Base-by-base conservation (phyloP, 2,329 filamentous ascomycete species). In the Curvularia eragrostidis region DNA sequence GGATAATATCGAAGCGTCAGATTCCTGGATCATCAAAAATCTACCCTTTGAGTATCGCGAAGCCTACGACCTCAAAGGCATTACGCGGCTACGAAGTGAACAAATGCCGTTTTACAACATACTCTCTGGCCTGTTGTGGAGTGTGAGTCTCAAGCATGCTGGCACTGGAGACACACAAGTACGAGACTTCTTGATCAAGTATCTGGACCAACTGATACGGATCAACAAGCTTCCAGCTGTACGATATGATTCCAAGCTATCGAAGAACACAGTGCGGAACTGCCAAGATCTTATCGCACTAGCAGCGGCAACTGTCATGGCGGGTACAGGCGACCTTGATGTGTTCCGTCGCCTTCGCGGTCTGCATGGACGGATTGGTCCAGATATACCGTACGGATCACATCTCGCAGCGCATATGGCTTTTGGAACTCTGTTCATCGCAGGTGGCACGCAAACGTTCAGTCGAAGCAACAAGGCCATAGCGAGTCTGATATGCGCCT, bases 31-130 rank as follows among this genome's bases (percentile, higher is more conserved):
- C 49, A 81, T 87, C 52, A 81, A 81, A 32, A 93, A 88, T 61
- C 81, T 98, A 2, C 94, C 94, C 0, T 68, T 75, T 7, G 83
- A 87, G 28, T 96, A 95, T 70, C 87, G 85, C 49, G 71, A 80
- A 12, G 83, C 87, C 42, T 84, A 86, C 58, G 84, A 83, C 23
- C 82, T 97, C 13, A 82, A 82, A 43, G 78, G 78, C 39, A 84
- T 89, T 28, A 81, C 80, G 48, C 81, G 83, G 47, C 81, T 98
- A 46, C 88, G 86, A 54, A 96, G 91, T 57, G 88, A 89, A 46
- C 92, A 98, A 63, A 86, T 99, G 72, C 90, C 95, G 0, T 93
- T 97, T 71, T 97, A 93, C 80, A 94, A 96, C 67, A 96, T 98
- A 56, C 75, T 97, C 36, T 89, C 93, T 1, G 95, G 95, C 0